A percentile compares a stretch with the other conserved stretches of the same genome.
Conservation (phyloP, 108 stramenopile genomes). For the Schizochytrium sp. region DNA sequence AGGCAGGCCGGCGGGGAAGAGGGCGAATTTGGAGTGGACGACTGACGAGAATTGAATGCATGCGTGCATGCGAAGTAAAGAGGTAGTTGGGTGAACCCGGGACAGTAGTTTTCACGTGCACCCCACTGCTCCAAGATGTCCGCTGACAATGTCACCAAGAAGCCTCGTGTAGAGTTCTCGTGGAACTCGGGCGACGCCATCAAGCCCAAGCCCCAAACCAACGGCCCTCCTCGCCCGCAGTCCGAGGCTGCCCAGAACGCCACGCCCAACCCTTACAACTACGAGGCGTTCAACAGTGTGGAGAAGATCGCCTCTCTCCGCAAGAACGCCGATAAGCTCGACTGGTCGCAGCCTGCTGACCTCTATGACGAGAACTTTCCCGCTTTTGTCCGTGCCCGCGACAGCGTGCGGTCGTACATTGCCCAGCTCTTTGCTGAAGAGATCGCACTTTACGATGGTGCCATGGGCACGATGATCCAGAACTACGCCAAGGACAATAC, state of each 20-base stretch:
- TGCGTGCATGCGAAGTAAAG: too few relatives aligned
- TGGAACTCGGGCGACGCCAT: neutral
- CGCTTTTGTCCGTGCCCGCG: constrained; percentile 7
- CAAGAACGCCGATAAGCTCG: neutral
- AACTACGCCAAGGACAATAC: constrained; percentile 82
- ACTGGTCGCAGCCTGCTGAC: neutral
- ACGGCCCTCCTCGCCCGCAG: neutral
- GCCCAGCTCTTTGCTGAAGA: constrained; percentile 39
- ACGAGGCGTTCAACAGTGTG: neutral
- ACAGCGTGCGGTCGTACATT: constrained; percentile 27
- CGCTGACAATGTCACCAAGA: neutral
- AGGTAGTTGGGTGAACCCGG: too few relatives aligned
- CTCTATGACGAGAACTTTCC: neutral
- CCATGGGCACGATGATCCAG: constrained; percentile 99
- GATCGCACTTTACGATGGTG: constrained; percentile 90
- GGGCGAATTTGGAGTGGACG: too few relatives aligned
- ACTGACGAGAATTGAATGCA: too few relatives aligned
- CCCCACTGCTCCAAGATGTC: neutral
- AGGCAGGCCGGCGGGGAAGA: too few relatives aligned
- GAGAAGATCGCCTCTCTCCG: neutral
- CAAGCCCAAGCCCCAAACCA: neutral
- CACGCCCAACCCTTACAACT: neutral
- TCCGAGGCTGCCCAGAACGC: neutral
- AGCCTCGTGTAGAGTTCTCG: neutral
- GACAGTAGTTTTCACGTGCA: too few relatives aligned